phyloP scores from a whole-genome alignment of 2,329 filamentous ascomycete species.

The Fusarium neocosmosporiellum region DNA sequence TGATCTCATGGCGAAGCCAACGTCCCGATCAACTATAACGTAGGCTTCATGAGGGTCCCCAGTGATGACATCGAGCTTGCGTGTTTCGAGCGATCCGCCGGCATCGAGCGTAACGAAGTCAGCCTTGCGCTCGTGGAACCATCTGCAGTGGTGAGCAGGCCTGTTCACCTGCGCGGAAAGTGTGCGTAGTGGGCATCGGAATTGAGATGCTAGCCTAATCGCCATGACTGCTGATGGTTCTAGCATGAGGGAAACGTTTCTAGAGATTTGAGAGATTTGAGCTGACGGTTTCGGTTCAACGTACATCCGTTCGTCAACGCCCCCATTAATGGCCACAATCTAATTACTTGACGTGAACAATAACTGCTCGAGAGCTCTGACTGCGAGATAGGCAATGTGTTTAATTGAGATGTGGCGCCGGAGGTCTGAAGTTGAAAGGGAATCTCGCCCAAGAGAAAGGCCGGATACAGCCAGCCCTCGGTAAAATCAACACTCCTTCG shows the following conservation, averaged over 20 bases:
- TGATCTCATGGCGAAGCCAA: constrained; percentile 14
- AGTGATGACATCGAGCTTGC: constrained; percentile 19
- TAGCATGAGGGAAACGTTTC: not conserved
- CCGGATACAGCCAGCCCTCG: not conserved
- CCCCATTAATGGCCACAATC: fast-evolving
- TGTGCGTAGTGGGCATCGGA: not conserved
- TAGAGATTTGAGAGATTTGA: not conserved
- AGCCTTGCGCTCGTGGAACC: constrained; percentile 25
- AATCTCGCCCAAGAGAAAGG: not conserved
- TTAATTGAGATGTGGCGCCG: not conserved
- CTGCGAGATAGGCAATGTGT: not conserved
- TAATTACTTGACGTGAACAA: not conserved
- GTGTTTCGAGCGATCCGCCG: constrained; percentile 12
- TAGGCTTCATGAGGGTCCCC: constrained; percentile 19
- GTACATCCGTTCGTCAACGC: not conserved
- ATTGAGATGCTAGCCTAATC: not conserved
- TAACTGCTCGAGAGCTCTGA: fast-evolving
- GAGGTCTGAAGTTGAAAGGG: not conserved
- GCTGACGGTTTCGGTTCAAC: not conserved
- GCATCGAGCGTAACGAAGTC: constrained; percentile 10
- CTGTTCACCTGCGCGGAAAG: not conserved
- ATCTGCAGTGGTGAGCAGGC: not conserved
- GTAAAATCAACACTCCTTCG: not conserved
- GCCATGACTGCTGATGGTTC: not conserved
- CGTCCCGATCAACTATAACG: constrained; percentile 18